phyloP scores from a whole-genome alignment of 2,329 filamentous ascomycete species.

The Colletotrichum karsti region DNA sequence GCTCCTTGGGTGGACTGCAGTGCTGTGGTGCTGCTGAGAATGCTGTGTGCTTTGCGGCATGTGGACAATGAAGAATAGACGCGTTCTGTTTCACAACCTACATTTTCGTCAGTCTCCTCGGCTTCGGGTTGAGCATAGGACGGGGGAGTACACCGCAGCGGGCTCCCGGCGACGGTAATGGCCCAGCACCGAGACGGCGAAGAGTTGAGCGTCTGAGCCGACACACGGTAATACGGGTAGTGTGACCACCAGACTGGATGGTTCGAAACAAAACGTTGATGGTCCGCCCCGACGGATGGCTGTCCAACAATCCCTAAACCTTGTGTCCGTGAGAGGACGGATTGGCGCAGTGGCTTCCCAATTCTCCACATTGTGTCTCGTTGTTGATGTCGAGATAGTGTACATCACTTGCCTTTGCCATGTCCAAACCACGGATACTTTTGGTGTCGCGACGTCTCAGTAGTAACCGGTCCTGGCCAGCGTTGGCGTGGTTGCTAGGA shows the following conservation, averaged over 20 bases:
- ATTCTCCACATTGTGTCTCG: not conserved
- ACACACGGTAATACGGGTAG: not conserved
- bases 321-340: not conserved
- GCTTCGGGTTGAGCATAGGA: not conserved
- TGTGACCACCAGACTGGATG: not conserved
- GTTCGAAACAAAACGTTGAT: not conserved
- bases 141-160: not conserved
- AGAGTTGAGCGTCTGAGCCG: not conserved
- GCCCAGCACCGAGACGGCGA: not conserved
- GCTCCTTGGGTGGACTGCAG: not conserved
- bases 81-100: not conserved
- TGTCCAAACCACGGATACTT: not conserved
- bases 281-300: not conserved
- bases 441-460: not conserved
- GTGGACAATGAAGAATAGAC: conserved; percentile 1
- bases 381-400: not conserved
- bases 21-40: not conserved
- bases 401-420: not conserved
- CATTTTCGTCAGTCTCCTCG: not conserved
- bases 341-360: not conserved
- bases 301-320: conserved; percentile 1
- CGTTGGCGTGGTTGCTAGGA: not conserved
- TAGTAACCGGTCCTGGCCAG: not conserved
- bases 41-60: not conserved
- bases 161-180: not conserved